These are phyloP conservation scores for Pythium myriotylum DNA, from an alignment of 352 stramenopile genomes.

Conservation along the genomic window DNA sequence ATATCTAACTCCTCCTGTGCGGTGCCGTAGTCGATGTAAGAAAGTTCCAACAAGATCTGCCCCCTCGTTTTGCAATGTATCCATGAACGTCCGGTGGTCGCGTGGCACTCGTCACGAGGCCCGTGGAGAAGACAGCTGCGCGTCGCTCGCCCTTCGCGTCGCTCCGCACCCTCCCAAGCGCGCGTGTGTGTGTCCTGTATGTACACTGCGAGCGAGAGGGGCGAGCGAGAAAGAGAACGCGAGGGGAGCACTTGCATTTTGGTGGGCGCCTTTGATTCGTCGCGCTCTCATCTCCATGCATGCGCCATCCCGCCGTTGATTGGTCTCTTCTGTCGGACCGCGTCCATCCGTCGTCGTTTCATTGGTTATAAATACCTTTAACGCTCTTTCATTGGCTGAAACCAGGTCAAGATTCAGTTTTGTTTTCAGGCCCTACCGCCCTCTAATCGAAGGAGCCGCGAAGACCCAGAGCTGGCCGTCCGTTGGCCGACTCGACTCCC, in stretches of 20 bases:
- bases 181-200: no score
- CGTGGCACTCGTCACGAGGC: no score
- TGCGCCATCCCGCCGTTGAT: conserved; percentile 1
- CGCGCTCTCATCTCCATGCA: neutral
- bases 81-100: no score
- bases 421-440: neutral
- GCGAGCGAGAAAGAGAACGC: no score
- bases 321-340: neutral
- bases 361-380: conserved; percentile 4
- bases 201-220: no score
- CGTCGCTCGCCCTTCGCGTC: no score
- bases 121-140: no score
- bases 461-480: conserved; percentile 10
- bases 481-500: neutral
- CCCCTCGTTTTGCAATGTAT: no score
- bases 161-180: no score
- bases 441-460: conserved; percentile 9
- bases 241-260: neutral
- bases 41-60: neutral
- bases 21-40: neutral
- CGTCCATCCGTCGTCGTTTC: neutral
- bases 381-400: conserved; percentile 4
- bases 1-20: conserved; percentile 21
- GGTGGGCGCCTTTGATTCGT: neutral
- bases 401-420: neutral